Conservation (phyloP, 306 rosid genomes). For the Macrotyloma uniflorum region DNA sequence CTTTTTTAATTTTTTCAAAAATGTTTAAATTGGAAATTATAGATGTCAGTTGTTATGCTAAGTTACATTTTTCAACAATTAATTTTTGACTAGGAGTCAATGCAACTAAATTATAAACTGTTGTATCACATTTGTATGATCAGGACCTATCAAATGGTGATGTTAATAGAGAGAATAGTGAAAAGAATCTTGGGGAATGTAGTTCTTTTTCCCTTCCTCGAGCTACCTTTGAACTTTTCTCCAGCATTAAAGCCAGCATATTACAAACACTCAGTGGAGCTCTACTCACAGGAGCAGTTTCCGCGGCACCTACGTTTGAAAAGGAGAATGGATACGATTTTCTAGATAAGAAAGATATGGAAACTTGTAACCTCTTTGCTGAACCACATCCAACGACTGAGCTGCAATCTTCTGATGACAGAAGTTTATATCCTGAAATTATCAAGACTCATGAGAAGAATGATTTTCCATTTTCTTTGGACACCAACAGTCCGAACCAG, state of each 20-base stretch:
- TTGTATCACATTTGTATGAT: constrained; percentile 24
- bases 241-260: constrained; percentile 60
- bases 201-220: constrained; percentile 68
- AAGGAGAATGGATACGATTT: constrained; percentile 49
- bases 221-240: constrained; percentile 75
- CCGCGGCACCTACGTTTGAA: constrained; percentile 52
- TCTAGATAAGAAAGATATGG: constrained; percentile 50
- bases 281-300: constrained; percentile 50
- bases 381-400: constrained; percentile 45
- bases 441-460: constrained; percentile 38
- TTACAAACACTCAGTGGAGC: constrained; percentile 58
- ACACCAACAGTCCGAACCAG: constrained; percentile 44
- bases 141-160: constrained; percentile 55
- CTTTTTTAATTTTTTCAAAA: neutral
- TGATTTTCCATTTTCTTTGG: constrained; percentile 44
- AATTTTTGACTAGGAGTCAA: constrained; percentile 10
- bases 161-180: constrained; percentile 45
- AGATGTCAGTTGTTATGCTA: neutral
- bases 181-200: constrained; percentile 55
- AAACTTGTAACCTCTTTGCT: constrained; percentile 51
- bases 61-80: neutral
- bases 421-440: constrained; percentile 43
- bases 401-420: constrained; percentile 45
- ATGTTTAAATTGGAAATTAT: neutral
- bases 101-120: constrained; percentile 35